phyloP scores from a whole-genome alignment of 1,284 basidiomycete species.

The Paramarasmius palmivorus region DNA sequence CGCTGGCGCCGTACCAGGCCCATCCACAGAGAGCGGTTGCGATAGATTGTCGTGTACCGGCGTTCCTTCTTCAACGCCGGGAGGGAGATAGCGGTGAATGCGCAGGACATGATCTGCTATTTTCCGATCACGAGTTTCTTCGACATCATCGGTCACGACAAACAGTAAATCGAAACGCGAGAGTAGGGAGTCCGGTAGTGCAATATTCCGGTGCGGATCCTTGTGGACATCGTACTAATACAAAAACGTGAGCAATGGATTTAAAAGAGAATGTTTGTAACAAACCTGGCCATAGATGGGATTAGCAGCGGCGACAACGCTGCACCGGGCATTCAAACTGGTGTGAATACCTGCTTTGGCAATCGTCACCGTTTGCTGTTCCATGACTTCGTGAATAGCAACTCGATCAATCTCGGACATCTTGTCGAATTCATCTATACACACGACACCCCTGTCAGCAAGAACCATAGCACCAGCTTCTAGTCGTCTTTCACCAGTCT shows the following conservation, averaged over 20 bases:
- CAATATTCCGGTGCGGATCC: slow-evolving; percentile 98
- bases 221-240: slow-evolving; percentile 98
- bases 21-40: slow-evolving; percentile 86
- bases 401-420: slow-evolving; percentile 99
- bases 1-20: slow-evolving; percentile 56
- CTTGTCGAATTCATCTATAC: slow-evolving; percentile 99
- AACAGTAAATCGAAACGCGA: slow-evolving; percentile 99
- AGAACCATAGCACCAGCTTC: slow-evolving; percentile 99
- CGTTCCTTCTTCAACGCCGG: slow-evolving; percentile 93
- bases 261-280: slow-evolving; percentile 12
- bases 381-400: slow-evolving; percentile 99
- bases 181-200: slow-evolving; percentile 95
- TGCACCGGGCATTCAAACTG: slow-evolving; percentile 95
- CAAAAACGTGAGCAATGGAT: slow-evolving; percentile 12
- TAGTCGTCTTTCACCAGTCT: slow-evolving; percentile 93
- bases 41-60: slow-evolving; percentile 88
- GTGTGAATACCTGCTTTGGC: slow-evolving; percentile 99
- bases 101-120: slow-evolving; percentile 98
- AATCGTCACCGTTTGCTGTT: slow-evolving; percentile 99
- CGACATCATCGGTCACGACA: slow-evolving; percentile 97
- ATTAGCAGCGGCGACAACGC: slow-evolving; percentile 97
- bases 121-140: slow-evolving; percentile 90
- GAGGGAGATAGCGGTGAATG: slow-evolving; percentile 96
- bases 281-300: slow-evolving; percentile 96
- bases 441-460: slow-evolving; percentile 98